Conservation (phyloP, 805 yeast genomes). For the Allodekkera sacchari region DNA sequence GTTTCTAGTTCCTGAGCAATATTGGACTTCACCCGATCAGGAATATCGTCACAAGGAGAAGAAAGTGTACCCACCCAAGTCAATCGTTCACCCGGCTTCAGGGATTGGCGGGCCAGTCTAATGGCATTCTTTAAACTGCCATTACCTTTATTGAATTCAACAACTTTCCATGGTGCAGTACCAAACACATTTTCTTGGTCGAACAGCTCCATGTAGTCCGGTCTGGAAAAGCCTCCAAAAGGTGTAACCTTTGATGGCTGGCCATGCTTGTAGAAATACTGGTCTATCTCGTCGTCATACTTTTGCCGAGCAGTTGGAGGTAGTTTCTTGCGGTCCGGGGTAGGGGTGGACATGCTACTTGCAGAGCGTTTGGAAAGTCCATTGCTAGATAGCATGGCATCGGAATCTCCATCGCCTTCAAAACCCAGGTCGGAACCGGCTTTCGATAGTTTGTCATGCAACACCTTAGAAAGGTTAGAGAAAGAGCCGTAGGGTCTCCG, state of each 20-base stretch:
- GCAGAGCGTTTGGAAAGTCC: not conserved
- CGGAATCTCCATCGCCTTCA: slow-evolving; percentile 3
- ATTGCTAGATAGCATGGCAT: not conserved
- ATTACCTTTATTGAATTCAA: slow-evolving; percentile 67
- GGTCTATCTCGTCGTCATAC: slow-evolving; percentile 7
- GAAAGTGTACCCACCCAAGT: slow-evolving; percentile 90
- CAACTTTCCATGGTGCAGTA: slow-evolving; percentile 66
- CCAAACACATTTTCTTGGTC: slow-evolving; percentile 40
- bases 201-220: slow-evolving; percentile 39
- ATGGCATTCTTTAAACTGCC: slow-evolving; percentile 86
- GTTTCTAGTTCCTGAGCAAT: slow-evolving; percentile 40
- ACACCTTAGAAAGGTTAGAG: too few species aligned
- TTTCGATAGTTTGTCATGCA: too few species aligned
- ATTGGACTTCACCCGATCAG: slow-evolving; percentile 41
- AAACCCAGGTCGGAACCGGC: not conserved
- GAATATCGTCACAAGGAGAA: slow-evolving; percentile 80
- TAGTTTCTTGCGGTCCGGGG: not conserved
- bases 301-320: slow-evolving; percentile 3
- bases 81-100: slow-evolving; percentile 25
- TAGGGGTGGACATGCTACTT: too few species aligned
- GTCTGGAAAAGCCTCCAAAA: slow-evolving; percentile 69
- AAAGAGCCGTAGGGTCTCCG: too few species aligned
- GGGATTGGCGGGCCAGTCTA: slow-evolving; percentile 40
- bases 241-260: slow-evolving; percentile 37
- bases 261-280: slow-evolving; percentile 1